Conservation (phyloP, 1,139 yeast genomes). For the Candida frijolesensis region DNA sequence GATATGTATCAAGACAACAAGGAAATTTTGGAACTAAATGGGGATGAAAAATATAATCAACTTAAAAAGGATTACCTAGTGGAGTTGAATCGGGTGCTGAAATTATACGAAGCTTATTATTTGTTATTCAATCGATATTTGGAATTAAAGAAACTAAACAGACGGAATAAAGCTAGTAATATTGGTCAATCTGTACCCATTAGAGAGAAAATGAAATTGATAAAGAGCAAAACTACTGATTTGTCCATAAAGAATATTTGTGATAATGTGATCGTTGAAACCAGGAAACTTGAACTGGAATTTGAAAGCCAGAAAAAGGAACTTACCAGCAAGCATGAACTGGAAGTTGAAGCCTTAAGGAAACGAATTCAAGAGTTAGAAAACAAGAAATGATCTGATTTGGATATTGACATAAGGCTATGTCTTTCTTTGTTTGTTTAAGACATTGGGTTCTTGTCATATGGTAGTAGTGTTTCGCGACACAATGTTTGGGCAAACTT, state of each 20-base stretch:
- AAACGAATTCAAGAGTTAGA: background rate
- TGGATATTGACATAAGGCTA: too few species aligned
- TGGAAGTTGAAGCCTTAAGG: background rate
- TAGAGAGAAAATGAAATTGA: conserved; percentile 25
- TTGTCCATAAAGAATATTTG: conserved; percentile 25
- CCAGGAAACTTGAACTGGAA: conserved; percentile 1
- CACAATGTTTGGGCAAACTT: too few species aligned
- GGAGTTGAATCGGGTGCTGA: conserved; percentile 32
- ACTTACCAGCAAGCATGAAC: background rate
- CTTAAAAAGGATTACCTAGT: conserved; percentile 35
- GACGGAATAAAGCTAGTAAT: background rate
- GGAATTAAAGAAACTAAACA: conserved; percentile 26
- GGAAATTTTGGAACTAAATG: background rate
- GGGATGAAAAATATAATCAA: conserved; percentile 17
- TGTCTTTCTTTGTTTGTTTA: too few species aligned
- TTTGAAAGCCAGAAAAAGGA: conserved; percentile 1
- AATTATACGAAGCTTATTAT: conserved; percentile 40
- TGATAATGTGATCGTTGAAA: conserved; percentile 26
- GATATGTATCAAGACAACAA: conserved; percentile 20
- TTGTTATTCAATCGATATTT: conserved; percentile 44
- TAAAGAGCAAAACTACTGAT: conserved; percentile 26
- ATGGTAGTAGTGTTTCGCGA: too few species aligned
- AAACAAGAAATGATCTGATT: too few species aligned
- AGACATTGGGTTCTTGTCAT: too few species aligned
- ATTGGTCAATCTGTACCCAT: conserved; percentile 12